Evolutionary conservation across 257 asterid genomes (phyloP), one percentile per base, ranked within the genome.

Genomic region (Nicotiana obtusifolia): DNA sequence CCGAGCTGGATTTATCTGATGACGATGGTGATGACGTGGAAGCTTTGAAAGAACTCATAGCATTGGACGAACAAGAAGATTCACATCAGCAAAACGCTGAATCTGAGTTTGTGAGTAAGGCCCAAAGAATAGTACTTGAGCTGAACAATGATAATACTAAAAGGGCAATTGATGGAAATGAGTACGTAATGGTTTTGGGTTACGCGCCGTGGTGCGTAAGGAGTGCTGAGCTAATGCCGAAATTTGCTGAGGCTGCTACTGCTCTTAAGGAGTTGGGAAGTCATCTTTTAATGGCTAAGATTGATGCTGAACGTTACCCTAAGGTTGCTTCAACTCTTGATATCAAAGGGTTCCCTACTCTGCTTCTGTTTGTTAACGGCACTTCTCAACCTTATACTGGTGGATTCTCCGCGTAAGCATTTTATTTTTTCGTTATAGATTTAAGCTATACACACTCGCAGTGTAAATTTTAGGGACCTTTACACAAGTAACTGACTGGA

Each of bases 221-320:
- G 81, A 96, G 99, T 82, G 97, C 99, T 79, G 99, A 94, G 85
- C 78, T 96, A 68, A 96, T 96, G 99, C 99, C 99, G 5, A 86
- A 93, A 85, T 96, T 94, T 84, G 93, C 98, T 49, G 97, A 96
- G 87, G 98, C 99, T 83, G 98, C 99, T 11, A 94, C 88, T 88
- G 85, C 86, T 81, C 84, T 96, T 61, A 94, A 90, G 89, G 92
- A 89, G 82, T 83, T 90, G 81, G 95, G 91, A 47, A 91, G 87
- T 87, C 68, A 73, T 47, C 22, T 94, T 68, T 86, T 89, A 91
- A 88, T 94, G 92, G 94, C 98, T 7, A 96, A 94, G 90, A 68
- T 96, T 88, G 99, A 96, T 84, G 89, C 91, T 30, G 98, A 96
- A 76, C 85, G 99, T 85, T 87, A 91, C 64, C 93, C 98, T 0